phyloP scores from a whole-genome alignment of 148 eudicot species.

The Tetragonia tetragonoides region DNA sequence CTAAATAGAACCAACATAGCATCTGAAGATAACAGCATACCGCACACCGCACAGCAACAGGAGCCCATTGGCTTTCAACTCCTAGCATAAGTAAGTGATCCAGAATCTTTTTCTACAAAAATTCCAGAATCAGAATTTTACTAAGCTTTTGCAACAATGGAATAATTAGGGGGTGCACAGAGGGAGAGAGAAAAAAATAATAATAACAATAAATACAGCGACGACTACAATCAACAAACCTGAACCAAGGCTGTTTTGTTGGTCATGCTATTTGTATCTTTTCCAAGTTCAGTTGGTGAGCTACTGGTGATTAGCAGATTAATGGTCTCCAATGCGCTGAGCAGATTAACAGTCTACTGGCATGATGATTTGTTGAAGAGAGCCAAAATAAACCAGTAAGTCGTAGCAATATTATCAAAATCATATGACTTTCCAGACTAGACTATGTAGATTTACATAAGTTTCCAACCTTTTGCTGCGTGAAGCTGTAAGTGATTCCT shows the following conservation, averaged over 20 bases:
- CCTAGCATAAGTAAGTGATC: conserved; percentile 85
- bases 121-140: conserved; percentile 3
- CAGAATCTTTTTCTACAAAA: conserved; percentile 65
- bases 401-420: not conserved
- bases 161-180: not conserved
- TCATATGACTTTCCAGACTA: not conserved
- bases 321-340: conserved; percentile 84
- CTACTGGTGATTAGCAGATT: conserved; percentile 60
- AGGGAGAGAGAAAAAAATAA: not conserved
- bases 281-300: conserved; percentile 61
- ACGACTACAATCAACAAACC: conserved; percentile 44
- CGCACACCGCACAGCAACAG: conserved; percentile 83
- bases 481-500: conserved; percentile 75
- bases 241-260: conserved; percentile 89
- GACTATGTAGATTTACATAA: conserved; percentile 1
- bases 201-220: not conserved
- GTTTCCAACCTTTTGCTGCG: conserved; percentile 89
- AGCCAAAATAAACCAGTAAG: conserved; percentile 35
- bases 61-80: conserved; percentile 99
- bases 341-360: conserved; percentile 95
- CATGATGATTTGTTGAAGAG: conserved; percentile 36
- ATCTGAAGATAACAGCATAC: conserved; percentile 43
- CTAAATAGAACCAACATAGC: conserved; percentile 11
- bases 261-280: conserved; percentile 61
- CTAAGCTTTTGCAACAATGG: not conserved